Evolutionary conservation across 345 rosid genomes (phyloP), one percentile per base, ranked within the genome.

Genomic region (Jatropha curcas): DNA sequence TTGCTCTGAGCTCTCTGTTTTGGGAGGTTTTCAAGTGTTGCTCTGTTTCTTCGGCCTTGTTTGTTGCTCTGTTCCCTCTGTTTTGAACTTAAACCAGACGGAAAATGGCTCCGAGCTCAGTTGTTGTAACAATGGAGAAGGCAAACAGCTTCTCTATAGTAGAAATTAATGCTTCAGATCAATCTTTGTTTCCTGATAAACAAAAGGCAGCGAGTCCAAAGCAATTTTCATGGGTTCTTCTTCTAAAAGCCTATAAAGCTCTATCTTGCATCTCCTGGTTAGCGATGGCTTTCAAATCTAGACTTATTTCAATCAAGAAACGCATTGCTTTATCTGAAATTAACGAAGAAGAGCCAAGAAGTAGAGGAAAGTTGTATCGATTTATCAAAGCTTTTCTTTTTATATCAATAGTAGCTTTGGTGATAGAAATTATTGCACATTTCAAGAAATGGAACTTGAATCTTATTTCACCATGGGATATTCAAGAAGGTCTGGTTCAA

Each of bases 61-160:
- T n/a, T n/a, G n/a, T n/a, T n/a, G n/a, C 50, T 70, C 58, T 56
- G 34, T 72, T 63, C 30, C 41, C 56, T 24, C 45, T 33, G 27
- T 4, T 14, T 46, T 41, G 73, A 55, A 67, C 70, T 51, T 30
- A 10, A 53, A 66, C n/a, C 45, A 53, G 34, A 57, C n/a, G 20
- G 20, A 33, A 61, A 81, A 93, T 93, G 98, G 84, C 94, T 83
- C 96, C 91, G 59, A 88, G 81, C 60, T 80, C 98, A 41, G 94
- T 88, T 55, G 91, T 86, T 34, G 90, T 90, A n/a, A 85, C 96
- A 25, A 87, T 91, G 72, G 94, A 90, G 90, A 90, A 90, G 85
- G 89, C 92, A 7, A 85, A 84, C 35, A 82, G 78, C 72, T 81
- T 91, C 78, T 81, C 96, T 37, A 68, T 89, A 11, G 77, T 85